A percentile compares a stretch with the other conserved stretches of the same genome.
phyloP scores from a whole-genome alignment of 176 grass and related monocot species.

The Phragmites australis region DNA sequence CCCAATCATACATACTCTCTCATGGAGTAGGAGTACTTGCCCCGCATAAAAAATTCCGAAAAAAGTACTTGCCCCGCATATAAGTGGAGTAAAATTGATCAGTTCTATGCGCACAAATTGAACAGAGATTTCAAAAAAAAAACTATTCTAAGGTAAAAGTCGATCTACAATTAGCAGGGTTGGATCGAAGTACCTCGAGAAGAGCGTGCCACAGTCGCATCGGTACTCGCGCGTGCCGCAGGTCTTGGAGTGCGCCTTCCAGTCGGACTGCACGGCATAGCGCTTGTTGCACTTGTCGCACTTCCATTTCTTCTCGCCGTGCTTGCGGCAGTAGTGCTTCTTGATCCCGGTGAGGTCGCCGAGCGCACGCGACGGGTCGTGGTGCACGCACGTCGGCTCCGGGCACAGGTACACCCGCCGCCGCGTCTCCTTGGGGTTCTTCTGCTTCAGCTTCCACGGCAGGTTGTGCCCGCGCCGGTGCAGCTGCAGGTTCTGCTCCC shows the following conservation, averaged over 20 bases:
- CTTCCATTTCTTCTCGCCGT: slow-evolving; percentile 99
- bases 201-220: slow-evolving; percentile 89
- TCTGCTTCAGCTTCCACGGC: slow-evolving; percentile 93
- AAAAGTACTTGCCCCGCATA: not conserved
- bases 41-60: not conserved
- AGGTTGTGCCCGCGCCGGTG: slow-evolving; percentile 90
- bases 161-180: not conserved
- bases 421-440: slow-evolving; percentile 73
- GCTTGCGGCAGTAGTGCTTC: slow-evolving; percentile 92
- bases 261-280: slow-evolving; percentile 90
- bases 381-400: slow-evolving; percentile 85
- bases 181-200: slow-evolving; percentile 61
- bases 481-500: slow-evolving; percentile 91
- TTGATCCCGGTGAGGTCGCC: slow-evolving; percentile 93
- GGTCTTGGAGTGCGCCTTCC: slow-evolving; percentile 94
- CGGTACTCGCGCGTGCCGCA: slow-evolving; percentile 85
- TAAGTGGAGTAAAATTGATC: too few relatives aligned
- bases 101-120: too few relatives aligned
- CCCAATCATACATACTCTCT: slow-evolving; percentile 47
- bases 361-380: slow-evolving; percentile 73
- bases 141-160: not conserved
- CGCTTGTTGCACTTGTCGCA: slow-evolving; percentile 95
- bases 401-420: slow-evolving; percentile 86
- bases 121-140: not conserved
- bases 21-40: not conserved